Conservation (phyloP, 2,329 filamentous ascomycete species). For the Geosmithia flava region DNA sequence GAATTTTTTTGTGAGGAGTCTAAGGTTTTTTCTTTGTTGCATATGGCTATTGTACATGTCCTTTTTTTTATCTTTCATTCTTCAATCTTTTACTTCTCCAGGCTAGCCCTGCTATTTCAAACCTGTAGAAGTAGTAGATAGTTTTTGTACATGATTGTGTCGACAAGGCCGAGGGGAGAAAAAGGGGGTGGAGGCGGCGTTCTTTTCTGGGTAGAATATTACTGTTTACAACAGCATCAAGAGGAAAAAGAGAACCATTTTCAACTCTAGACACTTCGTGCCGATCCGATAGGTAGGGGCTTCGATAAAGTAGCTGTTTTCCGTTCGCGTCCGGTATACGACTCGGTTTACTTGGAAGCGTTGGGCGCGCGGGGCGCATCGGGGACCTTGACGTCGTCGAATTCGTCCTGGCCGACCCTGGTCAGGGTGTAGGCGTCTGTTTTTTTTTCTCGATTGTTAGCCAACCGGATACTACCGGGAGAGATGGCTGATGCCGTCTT, state of each 20-base stretch:
- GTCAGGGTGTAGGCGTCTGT: conserved; percentile 54
- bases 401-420: conserved; percentile 90
- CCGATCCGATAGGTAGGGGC: too few species aligned
- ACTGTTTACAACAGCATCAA: background rate
- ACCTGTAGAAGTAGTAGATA: background rate
- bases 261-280: background rate
- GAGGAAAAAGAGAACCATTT: background rate
- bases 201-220: background rate
- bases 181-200: background rate
- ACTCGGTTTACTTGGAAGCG: conserved; percentile 15
- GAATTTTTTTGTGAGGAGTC: background rate
- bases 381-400: conserved; percentile 88
- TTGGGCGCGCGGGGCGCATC: conserved; percentile 48
- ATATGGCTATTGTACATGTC: conserved; percentile 2
- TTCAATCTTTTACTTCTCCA: background rate
- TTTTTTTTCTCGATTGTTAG: background rate
- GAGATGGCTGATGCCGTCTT: too few species aligned
- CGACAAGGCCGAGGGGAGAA: background rate
- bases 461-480: background rate
- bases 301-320: background rate
- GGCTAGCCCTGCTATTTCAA: background rate
- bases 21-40: background rate
- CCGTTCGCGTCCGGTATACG: too few species aligned
- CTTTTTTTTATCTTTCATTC: background rate
- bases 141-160: background rate